Percentiles rank a stretch among this genome's conserved stretches.
Evolutionary conservation across 768 basidiomycete species (phyloP).

Genomic region (Auricularia heimuer): DNA sequence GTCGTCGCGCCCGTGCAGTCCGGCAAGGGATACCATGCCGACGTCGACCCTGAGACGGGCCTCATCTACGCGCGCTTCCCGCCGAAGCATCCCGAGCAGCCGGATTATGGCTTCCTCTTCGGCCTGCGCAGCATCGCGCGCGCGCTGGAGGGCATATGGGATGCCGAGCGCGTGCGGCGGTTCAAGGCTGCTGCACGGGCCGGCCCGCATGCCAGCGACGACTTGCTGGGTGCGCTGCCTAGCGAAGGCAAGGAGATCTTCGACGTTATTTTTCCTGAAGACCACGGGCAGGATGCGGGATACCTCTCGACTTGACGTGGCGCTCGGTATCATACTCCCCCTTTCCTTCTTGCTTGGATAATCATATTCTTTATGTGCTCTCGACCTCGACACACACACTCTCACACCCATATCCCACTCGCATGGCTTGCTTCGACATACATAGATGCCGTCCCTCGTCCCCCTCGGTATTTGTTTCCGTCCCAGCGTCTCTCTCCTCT

Average conservation of each 20-base stretch:
- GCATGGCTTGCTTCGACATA: background rate
- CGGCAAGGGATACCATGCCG: constrained; percentile 71
- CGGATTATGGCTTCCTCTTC: constrained; percentile 90
- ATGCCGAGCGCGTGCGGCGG: constrained; percentile 65
- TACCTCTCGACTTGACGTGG: background rate
- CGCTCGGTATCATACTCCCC: background rate
- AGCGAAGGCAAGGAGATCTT: constrained; percentile 75
- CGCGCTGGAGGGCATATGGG: constrained; percentile 78
- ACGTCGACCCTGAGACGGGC: constrained; percentile 74
- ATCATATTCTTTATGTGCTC: background rate
- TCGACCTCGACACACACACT: background rate
- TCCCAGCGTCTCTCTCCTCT: background rate
- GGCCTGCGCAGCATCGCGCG: constrained; percentile 76
- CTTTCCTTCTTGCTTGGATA: background rate
- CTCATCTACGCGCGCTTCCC: constrained; percentile 88
- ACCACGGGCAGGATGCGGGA: background rate
- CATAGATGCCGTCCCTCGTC: background rate
- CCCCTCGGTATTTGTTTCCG: background rate
- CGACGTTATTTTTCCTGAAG: constrained; percentile 47
- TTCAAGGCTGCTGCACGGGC: constrained; percentile 52
- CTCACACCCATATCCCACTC: background rate
- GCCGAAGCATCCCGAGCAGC: constrained; percentile 78
- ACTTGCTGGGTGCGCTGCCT: constrained; percentile 53
- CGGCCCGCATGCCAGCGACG: constrained; percentile 32
- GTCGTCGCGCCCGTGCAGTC: constrained; percentile 25